Evolutionary conservation across 495 filamentous ascomycete species (phyloP).

Genomic region (Lasiosphaeris hirsuta): DNA sequence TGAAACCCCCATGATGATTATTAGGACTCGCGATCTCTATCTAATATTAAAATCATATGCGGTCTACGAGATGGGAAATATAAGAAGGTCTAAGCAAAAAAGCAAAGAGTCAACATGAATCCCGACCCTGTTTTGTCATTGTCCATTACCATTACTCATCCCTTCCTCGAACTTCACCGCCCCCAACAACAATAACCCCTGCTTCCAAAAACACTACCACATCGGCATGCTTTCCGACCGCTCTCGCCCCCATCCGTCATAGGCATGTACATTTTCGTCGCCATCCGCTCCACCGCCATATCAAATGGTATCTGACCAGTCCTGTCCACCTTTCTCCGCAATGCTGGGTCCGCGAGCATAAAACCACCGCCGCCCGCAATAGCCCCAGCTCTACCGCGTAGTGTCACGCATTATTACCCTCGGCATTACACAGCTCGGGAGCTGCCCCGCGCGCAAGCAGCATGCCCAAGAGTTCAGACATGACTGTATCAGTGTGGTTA

Average conservation of each 20-base stretch:
- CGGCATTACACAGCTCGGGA: neutral
- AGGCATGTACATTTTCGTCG: neutral
- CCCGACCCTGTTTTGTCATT: too few species aligned
- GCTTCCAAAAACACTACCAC: conserved; percentile 4
- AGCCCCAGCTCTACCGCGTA: too few species aligned
- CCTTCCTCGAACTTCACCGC: too few species aligned
- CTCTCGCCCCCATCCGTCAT: neutral
- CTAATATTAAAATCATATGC: too few species aligned
- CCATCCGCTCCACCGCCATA: neutral
- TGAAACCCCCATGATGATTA: too few species aligned
- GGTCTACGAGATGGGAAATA: too few species aligned
- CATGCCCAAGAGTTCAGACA: neutral
- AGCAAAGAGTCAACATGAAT: too few species aligned
- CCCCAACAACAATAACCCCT: neutral
- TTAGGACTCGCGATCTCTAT: too few species aligned
- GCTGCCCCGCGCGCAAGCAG: conserved; percentile 4
- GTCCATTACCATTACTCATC: too few species aligned
- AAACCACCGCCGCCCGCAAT: conserved; percentile 1
- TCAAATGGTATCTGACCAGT: neutral
- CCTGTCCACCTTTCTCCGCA: neutral
- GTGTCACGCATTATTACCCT: conserved; percentile 9
- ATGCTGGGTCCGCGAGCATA: neutral
- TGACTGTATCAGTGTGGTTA: too few species aligned
- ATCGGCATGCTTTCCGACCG: neutral
- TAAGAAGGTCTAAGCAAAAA: too few species aligned